Base-by-base conservation (phyloP, 2,329 filamentous ascomycete species). In the Pseudodiploospora longispora region DNA sequence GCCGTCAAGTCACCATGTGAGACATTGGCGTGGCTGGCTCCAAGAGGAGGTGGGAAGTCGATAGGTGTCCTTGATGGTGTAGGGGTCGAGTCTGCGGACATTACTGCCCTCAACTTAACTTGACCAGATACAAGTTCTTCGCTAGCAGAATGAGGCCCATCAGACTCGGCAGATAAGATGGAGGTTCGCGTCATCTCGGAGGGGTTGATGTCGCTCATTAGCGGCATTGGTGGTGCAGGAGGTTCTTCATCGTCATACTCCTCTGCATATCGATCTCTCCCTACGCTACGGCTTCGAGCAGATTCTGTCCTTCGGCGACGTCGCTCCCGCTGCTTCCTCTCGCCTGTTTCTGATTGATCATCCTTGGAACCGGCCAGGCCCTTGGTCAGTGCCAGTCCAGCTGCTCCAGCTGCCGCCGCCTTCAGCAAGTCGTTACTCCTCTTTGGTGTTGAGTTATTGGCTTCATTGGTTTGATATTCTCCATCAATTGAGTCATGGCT, bases 181-280 rank as follows among this genome's bases (percentile, higher is more conserved):
- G 91, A 96, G 10, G 85, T 85, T 54, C 91, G 77, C 0, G 91
- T 97, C 44, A 96, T 65, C 41, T 96, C 90, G 0, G 91, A 95
- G 36, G 85, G 80, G 52, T 87, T 85, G 46, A 95, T 78, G 44
- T 88, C 87, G 63, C 90, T 95, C 63, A 85, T 83, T 50, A 95
- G 74, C 3, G 91, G 91, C 83, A 96, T 88, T 5, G 87, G 87
- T 6, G 89, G 84, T 5, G 66, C 63, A 7, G 71, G 71, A 10
- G 86, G 40, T 19, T 80, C 70, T 41, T 79, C 74, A 2, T 76
- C 70, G 5, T 76, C 75, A 34, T 73, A 71, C 8, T 74, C 73
- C 9, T 78, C 74, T 1, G 60, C 59, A 47, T 70, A 69, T 39
- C 63, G 65, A 36, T 74, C 71, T 10, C 64, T 62, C 6, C 64